A percentile compares a stretch with the other conserved stretches of the same genome.
phyloP scores from a whole-genome alignment of 495 filamentous ascomycete genomes.

The Penicillium crystallinum region DNA sequence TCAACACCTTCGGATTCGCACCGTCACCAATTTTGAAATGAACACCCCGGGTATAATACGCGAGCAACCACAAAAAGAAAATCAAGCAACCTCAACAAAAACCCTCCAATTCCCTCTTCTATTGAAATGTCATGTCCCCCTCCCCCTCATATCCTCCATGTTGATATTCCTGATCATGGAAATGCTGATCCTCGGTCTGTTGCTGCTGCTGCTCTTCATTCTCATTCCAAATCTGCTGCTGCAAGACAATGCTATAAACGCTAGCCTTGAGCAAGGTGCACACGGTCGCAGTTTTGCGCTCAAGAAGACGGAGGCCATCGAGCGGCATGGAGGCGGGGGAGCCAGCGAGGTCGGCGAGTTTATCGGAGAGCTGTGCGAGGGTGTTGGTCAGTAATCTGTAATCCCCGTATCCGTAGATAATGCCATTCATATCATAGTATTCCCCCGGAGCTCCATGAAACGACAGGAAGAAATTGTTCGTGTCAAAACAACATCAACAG shows the following conservation, averaged over 20 bases:
- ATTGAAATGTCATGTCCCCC: constrained; percentile 35
- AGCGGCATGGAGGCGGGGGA: constrained; percentile 32
- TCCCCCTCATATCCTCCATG: constrained; percentile 27
- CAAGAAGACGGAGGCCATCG: constrained; percentile 80
- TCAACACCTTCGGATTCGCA: background rate
- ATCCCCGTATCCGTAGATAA: background rate
- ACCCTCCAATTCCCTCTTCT: background rate
- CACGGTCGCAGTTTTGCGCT: constrained; percentile 89
- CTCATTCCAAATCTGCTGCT: constrained; percentile 83
- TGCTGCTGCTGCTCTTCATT: constrained; percentile 39
- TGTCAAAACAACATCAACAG: background rate
- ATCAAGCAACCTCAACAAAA: constrained; percentile 1
- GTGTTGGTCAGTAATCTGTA: background rate
- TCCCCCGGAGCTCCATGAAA: background rate
- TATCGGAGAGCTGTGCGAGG: constrained; percentile 30
- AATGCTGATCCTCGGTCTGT: constrained; percentile 22
- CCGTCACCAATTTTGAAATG: constrained; percentile 1
- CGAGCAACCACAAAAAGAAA: constrained; percentile 9
- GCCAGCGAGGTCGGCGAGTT: constrained; percentile 33
- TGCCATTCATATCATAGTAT: background rate
- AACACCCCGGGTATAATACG: constrained; percentile 16
- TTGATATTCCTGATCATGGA: constrained; percentile 28
- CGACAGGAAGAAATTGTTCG: background rate
- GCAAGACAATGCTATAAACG: constrained; percentile 95
- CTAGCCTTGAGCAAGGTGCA: constrained; percentile 96